phyloP scores from a whole-genome alignment of 1,284 basidiomycete genomes.

The Mrakiaceae sp. region DNA sequence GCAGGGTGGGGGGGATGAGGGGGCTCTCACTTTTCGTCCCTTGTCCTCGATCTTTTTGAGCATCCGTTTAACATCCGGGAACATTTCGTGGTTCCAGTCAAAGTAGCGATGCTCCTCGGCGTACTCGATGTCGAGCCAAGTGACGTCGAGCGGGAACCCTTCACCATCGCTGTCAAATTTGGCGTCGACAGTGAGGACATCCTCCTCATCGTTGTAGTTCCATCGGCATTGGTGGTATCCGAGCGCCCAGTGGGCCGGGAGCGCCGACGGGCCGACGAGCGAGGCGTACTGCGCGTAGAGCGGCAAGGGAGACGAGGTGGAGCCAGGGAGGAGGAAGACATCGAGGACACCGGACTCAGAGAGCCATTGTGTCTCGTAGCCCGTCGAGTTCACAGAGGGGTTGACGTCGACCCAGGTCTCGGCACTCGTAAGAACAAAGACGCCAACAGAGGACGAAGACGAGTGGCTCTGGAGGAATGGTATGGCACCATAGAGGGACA shows the following conservation, averaged over 20 bases:
- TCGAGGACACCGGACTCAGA: slow-evolving; percentile 95
- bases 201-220: slow-evolving; percentile 91
- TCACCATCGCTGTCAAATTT: slow-evolving; percentile 68
- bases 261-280: slow-evolving; percentile 71
- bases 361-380: slow-evolving; percentile 83
- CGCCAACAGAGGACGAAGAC: slow-evolving; percentile 62
- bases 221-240: slow-evolving; percentile 97
- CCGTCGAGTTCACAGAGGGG: neutral
- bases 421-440: slow-evolving; percentile 82
- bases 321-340: slow-evolving; percentile 83
- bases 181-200: slow-evolving; percentile 75
- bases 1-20: neutral
- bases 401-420: slow-evolving; percentile 94
- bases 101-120: slow-evolving; percentile 92
- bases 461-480: slow-evolving; percentile 91
- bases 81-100: slow-evolving; percentile 85
- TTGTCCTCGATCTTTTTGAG: slow-evolving; percentile 71
- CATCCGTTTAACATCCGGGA: slow-evolving; percentile 93
- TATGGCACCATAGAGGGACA: slow-evolving; percentile 84
- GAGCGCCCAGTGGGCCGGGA: slow-evolving; percentile 83
- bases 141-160: slow-evolving; percentile 80
- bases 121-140: slow-evolving; percentile 99
- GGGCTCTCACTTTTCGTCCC: slow-evolving; percentile 63
- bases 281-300: slow-evolving; percentile 76
- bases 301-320: slow-evolving; percentile 49